Evolutionary conservation across 2,329 filamentous ascomycete genomes (phyloP), one percentile per base, ranked within the genome.

Genomic region (Penicillium sp.): DNA sequence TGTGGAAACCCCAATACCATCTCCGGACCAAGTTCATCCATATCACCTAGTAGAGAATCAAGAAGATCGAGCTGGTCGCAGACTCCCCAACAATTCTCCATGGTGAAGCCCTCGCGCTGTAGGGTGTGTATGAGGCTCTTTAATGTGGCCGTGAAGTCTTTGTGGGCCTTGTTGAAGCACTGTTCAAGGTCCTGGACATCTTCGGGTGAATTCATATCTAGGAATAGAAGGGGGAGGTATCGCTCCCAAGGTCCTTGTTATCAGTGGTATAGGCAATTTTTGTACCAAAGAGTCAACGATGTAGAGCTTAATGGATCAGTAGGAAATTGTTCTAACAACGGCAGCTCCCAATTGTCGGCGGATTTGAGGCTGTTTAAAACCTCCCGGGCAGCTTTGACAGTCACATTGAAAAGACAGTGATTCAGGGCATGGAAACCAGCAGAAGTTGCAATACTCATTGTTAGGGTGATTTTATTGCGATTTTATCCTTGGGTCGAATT

Each of bases 1-100:
- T n/a, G 9, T 4, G 19, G 46, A 25, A 5, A 9, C 15, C n/a
- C 46, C 12, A 37, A n/a, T 25, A 9, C 46, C 46, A 48, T 48
- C 21, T 48, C 46, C 46, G 46, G 46, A 4, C 46, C 46, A n/a
- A 48, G 15, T n/a, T 48, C 46, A 6, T 37, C 19, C 31, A 48
- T 35, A n/a, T 48, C 46, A 25, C 46, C 31, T n/a, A 48, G 31
- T 7, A 48, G 9, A 21, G 31, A 37, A 48, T 37, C 46, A n/a
- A 48, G 46, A 25, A 48, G 19, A 25, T 48, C 46, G 46, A 48
- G 31, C 25, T 48, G 46, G 21, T 48, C 46, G 31, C 46, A 48
- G 21, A 48, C 19, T n/a, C 35, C 19, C 31, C 31, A 48, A 13
- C 46, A 48, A n/a, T 48, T 48, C 31, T 48, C 46, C 46, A 35